Conservation (phyloP, 805 yeast species). For the Myxozyma vanderwaltii region DNA sequence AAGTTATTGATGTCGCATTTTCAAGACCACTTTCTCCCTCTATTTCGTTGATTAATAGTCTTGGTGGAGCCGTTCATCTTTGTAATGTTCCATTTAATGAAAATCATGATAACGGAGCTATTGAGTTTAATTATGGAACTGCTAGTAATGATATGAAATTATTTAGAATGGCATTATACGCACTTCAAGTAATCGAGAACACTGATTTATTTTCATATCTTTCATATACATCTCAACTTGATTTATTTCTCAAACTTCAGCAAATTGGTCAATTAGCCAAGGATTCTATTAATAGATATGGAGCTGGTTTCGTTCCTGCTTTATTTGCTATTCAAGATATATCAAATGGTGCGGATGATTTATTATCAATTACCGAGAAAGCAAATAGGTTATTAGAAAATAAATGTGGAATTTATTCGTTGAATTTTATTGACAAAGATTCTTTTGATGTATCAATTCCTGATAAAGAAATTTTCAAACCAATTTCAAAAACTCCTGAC, state of each 20-base stretch:
- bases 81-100: not conserved
- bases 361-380: slow-evolving; percentile 11
- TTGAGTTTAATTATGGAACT: not conserved
- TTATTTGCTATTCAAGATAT: slow-evolving; percentile 5
- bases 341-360: slow-evolving; percentile 17
- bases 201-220: slow-evolving; percentile 11
- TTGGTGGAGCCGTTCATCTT: slow-evolving; percentile 29
- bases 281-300: slow-evolving; percentile 20
- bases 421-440: slow-evolving; percentile 1
- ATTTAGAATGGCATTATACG: slow-evolving; percentile 23
- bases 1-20: slow-evolving; percentile 8
- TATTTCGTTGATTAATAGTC: slow-evolving; percentile 16
- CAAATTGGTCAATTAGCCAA: slow-evolving; percentile 27
- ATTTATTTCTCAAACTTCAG: slow-evolving; percentile 11
- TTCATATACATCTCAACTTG: slow-evolving; percentile 7
- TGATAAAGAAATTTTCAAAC: not conserved
- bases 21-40: slow-evolving; percentile 5
- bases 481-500: not conserved
- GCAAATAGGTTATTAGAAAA: slow-evolving; percentile 11
- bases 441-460: slow-evolving; percentile 4
- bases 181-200: slow-evolving; percentile 8
- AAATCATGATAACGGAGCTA: not conserved
- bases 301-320: slow-evolving; percentile 5
- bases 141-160: slow-evolving; percentile 11
- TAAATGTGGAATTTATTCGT: slow-evolving; percentile 3